phyloP scores from a whole-genome alignment of 441 rosid species.

The Jatropha podagrica region DNA sequence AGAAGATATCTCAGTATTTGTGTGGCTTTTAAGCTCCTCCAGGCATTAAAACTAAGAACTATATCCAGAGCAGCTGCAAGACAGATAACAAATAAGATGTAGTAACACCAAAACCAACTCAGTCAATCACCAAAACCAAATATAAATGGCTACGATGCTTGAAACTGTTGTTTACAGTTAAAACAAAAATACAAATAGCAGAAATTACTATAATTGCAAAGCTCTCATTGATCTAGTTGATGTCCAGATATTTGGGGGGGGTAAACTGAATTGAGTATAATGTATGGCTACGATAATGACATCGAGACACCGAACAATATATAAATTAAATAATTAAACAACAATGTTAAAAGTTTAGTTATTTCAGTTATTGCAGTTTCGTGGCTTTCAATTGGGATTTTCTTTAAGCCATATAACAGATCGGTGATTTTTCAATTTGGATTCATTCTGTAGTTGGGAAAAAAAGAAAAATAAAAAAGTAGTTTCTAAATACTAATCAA shows the following conservation, averaged over 20 bases:
- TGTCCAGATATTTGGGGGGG: background rate
- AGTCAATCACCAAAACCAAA: conserved; percentile 12
- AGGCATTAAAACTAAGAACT: conserved; percentile 83
- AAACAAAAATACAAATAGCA: conserved; percentile 14
- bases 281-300: background rate
- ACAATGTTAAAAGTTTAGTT: background rate
- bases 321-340: background rate
- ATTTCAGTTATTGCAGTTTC: background rate
- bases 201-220: conserved; percentile 4
- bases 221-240: conserved; percentile 12
- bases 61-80: conserved; percentile 79
- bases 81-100: conserved; percentile 23
- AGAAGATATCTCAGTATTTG: conserved; percentile 82
- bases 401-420: background rate
- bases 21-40: conserved; percentile 80
- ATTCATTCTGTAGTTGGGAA: background rate
- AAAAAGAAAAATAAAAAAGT: background rate
- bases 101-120: conserved; percentile 1
- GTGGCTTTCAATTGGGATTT: background rate
- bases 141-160: conserved; percentile 12
- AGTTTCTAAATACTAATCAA: background rate
- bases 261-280: background rate
- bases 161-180: conserved; percentile 9
- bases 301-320: background rate
- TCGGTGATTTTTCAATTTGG: background rate